phyloP scores from a whole-genome alignment of 1,284 basidiomycete genomes.

The Papiliotrema terrestris region DNA sequence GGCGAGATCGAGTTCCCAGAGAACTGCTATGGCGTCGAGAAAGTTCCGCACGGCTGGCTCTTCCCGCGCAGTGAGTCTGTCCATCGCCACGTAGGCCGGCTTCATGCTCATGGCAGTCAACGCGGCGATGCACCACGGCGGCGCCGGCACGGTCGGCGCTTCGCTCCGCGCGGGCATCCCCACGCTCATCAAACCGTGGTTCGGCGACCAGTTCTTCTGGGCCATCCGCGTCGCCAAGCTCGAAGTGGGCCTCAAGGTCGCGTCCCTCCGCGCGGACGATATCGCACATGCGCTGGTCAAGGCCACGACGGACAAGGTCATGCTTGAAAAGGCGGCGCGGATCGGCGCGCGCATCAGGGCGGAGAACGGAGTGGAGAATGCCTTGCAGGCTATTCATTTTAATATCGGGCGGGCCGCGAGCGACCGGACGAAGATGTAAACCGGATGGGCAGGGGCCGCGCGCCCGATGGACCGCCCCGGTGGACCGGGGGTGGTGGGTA shows the following conservation, averaged over 20 bases:
- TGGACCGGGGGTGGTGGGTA: too few species aligned
- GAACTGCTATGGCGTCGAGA: slow-evolving; percentile 54
- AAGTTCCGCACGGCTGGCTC: slow-evolving; percentile 76
- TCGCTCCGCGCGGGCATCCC: slow-evolving; percentile 67
- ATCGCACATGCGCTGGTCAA: slow-evolving; percentile 56
- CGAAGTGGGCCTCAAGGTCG: slow-evolving; percentile 56
- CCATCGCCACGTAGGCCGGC: neutral
- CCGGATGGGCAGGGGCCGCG: too few species aligned
- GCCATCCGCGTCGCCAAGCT: slow-evolving; percentile 62
- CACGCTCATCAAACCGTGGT: slow-evolving; percentile 71
- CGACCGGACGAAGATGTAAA: slow-evolving; percentile 25
- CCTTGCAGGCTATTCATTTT: slow-evolving; percentile 33
- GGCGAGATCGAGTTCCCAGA: slow-evolving; percentile 51
- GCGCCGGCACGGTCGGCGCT: slow-evolving; percentile 68
- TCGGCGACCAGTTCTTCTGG: slow-evolving; percentile 49
- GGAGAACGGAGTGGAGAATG: slow-evolving; percentile 50
- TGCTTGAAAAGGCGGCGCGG: slow-evolving; percentile 63
- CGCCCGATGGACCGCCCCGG: too few species aligned
- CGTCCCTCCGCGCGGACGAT: slow-evolving; percentile 55
- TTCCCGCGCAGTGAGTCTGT: slow-evolving; percentile 64
- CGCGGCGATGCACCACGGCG: slow-evolving; percentile 64
- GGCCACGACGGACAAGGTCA: slow-evolving; percentile 57
- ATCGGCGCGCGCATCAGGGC: slow-evolving; percentile 61
- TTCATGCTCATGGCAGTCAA: slow-evolving; percentile 23
- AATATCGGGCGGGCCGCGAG: slow-evolving; percentile 36